Evolutionary conservation across 78 protist genomes (phyloP), one percentile per base, ranked within the genome.

Genomic region (Dictyostelium intermedium): DNA sequence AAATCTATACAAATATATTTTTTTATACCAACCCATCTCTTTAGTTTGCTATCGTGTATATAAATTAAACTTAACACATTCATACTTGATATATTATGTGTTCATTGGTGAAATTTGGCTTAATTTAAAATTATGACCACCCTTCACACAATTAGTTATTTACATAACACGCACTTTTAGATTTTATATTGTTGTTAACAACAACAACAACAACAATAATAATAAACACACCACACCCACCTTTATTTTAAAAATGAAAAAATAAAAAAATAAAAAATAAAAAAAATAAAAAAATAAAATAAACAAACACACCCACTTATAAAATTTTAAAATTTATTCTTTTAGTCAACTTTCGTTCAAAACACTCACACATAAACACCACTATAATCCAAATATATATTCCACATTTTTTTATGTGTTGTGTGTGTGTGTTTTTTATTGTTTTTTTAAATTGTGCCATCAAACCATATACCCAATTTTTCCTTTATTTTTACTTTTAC

Each of bases 341-440:
- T 63, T 66, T 66, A 66, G 39, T 66, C 74, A 66, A 66, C 74
- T 25, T 72, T 34, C 37, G 43, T 32, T 66, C 45, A 72, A 72
- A 32, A 72, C 41, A 30, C 72, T 20, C 72, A 13, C 72, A 13
- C 66, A 56, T 56, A 56, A 56, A 56, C 66, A 56, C 66, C 66
- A 66, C 74, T 35, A 66, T 66, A 27, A 66, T 66, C 74, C 74
- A 66, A n/a, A 66, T 66, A 66, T 66, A 66, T 66, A 66, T 66
- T 66, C 35, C 35, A 27, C 74, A 23, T 66, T 66, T 66, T 66
- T 66, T n/a, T 66, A 25, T 66, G 11, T 66, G 35, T 27, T 3
- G 37, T 23, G 35, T 30, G n/a, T n/a, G 35, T 72, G 43, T 72
- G 41, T n/a, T 37, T 76, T 76, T 76, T 76, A 14, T 41, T 37